Percentiles rank a stretch among this genome's conserved stretches.
Evolutionary conservation across 2,329 filamentous ascomycete genomes (phyloP).

Genomic region (Fusarium sp.): DNA sequence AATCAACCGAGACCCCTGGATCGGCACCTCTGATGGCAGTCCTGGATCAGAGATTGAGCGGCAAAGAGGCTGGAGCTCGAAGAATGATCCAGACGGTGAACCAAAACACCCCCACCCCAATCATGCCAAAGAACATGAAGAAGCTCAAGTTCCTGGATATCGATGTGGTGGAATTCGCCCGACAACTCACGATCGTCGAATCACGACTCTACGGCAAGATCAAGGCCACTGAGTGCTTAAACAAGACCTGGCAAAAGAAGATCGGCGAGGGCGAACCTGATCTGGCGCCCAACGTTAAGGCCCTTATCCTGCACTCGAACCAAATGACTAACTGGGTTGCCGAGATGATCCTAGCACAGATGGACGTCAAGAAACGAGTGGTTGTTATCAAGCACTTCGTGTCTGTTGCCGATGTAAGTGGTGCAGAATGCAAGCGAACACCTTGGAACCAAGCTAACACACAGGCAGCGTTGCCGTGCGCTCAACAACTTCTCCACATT

Average conservation of each 20-base stretch:
- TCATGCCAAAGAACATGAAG: constrained; percentile 99
- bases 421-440: neutral
- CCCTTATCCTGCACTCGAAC: constrained; percentile 96
- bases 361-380: constrained; percentile 94
- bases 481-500: constrained; percentile 98
- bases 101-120: constrained; percentile 84
- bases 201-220: constrained; percentile 95
- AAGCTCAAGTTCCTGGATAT: constrained; percentile 99
- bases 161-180: constrained; percentile 95
- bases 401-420: constrained; percentile 89
- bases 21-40: constrained; percentile 86
- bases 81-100: constrained; percentile 88
- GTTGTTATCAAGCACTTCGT: constrained; percentile 99
- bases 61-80: constrained; percentile 88
- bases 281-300: constrained; percentile 93
- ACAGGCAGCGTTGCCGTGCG: constrained; percentile 83
- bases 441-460: constrained; percentile 25
- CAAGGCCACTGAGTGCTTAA: constrained; percentile 93
- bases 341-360: constrained; percentile 96
- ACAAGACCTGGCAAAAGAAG: constrained; percentile 99
- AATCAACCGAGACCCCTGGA: constrained; percentile 92
- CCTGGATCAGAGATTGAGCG: constrained; percentile 87
- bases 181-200: constrained; percentile 96
- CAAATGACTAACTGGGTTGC: constrained; percentile 99
- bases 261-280: constrained; percentile 83